A percentile compares a stretch with the other conserved stretches of the same genome.
These are phyloP conservation scores for Yarrowia sp. DNA, from an alignment of 805 yeast genomes.

Conservation along the genomic window DNA sequence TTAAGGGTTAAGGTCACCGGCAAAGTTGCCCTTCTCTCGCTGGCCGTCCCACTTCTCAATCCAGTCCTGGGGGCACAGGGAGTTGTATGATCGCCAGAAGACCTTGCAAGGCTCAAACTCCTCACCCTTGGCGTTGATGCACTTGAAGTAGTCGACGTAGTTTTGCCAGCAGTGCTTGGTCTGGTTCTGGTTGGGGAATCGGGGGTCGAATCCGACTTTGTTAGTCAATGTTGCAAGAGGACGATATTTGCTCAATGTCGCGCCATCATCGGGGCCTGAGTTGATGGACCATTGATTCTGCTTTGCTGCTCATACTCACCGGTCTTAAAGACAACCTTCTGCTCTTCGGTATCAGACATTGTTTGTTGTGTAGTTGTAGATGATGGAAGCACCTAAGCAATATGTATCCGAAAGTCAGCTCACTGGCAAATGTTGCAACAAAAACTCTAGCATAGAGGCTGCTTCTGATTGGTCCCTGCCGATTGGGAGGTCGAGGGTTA, in stretches of 20 bases:
- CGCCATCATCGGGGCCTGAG: neutral
- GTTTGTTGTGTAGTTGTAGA: constrained; percentile 24
- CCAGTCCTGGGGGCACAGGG: constrained; percentile 49
- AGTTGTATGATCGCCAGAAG: constrained; percentile 84
- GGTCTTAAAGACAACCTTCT: constrained; percentile 26
- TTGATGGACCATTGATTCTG: neutral
- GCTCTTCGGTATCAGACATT: constrained; percentile 26
- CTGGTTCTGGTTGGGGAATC: constrained; percentile 97
- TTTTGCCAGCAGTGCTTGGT: constrained; percentile 98
- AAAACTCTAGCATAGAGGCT: neutral
- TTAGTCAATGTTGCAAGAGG: neutral
- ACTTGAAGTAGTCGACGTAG: constrained; percentile 96
- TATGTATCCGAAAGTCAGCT: constrained; percentile 26
- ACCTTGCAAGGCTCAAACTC: constrained; percentile 97
- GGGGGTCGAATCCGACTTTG: constrained; percentile 70
- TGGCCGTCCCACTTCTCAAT: constrained; percentile 45
- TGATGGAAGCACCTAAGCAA: constrained; percentile 23
- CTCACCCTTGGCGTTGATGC: constrained; percentile 95
- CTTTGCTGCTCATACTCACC: constrained; percentile 11
- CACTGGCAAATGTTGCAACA: constrained; percentile 13
- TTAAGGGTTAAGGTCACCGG: constrained; percentile 40
- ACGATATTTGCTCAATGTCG: neutral
- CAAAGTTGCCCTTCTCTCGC: constrained; percentile 53
- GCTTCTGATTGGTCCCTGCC: constrained; percentile 14
- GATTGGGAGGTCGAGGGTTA: constrained; percentile 24